Evolutionary conservation across 305 asterid genomes (phyloP).

Genomic region (Plantago coronopus): DNA sequence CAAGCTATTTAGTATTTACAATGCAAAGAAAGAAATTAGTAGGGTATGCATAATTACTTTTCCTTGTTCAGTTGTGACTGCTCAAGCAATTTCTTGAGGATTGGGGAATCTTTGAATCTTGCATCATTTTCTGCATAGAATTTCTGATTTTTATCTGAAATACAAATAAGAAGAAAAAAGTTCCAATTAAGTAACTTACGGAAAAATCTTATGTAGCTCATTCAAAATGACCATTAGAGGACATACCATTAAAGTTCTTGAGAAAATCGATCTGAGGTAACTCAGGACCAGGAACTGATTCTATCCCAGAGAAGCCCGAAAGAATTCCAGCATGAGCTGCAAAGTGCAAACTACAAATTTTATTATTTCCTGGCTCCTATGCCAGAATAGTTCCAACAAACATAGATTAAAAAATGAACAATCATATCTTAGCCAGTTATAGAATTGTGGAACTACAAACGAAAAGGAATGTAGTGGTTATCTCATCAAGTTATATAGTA

Average conservation of each 20-base stretch:
- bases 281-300: conserved; percentile 90
- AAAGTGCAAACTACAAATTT: conserved; percentile 51
- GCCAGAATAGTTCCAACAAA: conserved; percentile 19
- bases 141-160: conserved; percentile 82
- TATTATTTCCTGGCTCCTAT: conserved; percentile 20
- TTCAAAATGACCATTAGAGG: not conserved
- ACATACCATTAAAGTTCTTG: conserved; percentile 63
- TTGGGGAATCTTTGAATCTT: conserved; percentile 79
- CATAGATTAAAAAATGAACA: conserved; percentile 9
- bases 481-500: not conserved
- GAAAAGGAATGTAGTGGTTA: not conserved
- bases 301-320: conserved; percentile 71
- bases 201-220: conserved; percentile 17
- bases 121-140: conserved; percentile 76
- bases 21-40: conserved; percentile 8
- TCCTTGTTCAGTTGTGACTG: conserved; percentile 63
- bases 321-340: conserved; percentile 90
- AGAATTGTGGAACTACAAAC: not conserved
- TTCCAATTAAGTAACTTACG: conserved; percentile 8
- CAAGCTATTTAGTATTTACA: not conserved
- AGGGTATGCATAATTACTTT: conserved; percentile 42
- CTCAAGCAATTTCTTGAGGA: conserved; percentile 83
- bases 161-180: not conserved
- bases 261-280: conserved; percentile 74
- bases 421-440: not conserved